Base-by-base conservation (phyloP, 257 asterid species). In the Knoxia roxburghii region DNA sequence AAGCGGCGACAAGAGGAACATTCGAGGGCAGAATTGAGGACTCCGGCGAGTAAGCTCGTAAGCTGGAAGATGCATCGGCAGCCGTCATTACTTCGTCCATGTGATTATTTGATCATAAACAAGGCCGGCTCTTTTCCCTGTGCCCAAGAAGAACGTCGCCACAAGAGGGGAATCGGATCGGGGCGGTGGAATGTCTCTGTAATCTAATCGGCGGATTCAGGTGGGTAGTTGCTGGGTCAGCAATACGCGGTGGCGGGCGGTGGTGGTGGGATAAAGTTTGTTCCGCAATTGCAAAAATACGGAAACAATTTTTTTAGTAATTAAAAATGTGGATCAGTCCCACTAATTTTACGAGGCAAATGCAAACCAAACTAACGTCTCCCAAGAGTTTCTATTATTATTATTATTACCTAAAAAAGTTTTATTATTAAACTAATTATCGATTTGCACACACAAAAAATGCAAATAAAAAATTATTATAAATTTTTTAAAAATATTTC, bases 1-100 rank as follows among this genome's bases (percentile, higher is more conserved):
- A 83, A 50, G 99, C 96, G 27, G 92, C 78, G 67, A 88, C 59
- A 33, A 93, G 86, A 48, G 97, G 90, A 21, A 84, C 78, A 45
- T 88, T 90, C 6, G 91, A 75, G 64, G 95, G 95, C 13, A 77
- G 75, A 65, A 83, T 56, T 70, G 90, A 74, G 23, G 80, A 72
- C 30, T 46, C 61, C 43, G 76, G 59, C 15, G 78, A 24, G 68
- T 74, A 60, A 17, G 89, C 71, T 40, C 87, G 90, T 68, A 87
- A 83, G 77, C 81, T 80, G n/a, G 87, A 82, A 75, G 87, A 83
- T 26, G 97, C 87, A 81, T 86, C 96, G 33, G 74, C 85, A 21
- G 74, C 82, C 76, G 87, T 82, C 82, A 88, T 79, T 67, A 69
- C 95, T 77, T 79, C 86, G 78, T 77, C 54, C 83, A 76, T 78